Evolutionary conservation across 2,329 filamentous ascomycete species (phyloP).

Genomic region (Fusarium circinatum): DNA sequence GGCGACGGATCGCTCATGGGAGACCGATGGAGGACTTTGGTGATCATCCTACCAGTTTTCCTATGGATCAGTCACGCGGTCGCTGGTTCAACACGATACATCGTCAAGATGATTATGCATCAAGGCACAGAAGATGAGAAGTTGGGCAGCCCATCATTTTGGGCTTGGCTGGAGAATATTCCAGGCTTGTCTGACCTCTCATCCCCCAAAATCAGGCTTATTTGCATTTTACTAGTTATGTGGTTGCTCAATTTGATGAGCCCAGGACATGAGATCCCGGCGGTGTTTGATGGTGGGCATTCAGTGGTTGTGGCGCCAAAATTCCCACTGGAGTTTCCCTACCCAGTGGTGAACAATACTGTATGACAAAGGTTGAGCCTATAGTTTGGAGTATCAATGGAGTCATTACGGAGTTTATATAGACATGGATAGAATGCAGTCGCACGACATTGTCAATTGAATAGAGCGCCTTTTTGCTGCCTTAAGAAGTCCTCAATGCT

Average conservation of each 20-base stretch:
- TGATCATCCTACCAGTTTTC: conserved; percentile 40
- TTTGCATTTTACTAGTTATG: conserved; percentile 19
- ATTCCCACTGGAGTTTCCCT: not conserved
- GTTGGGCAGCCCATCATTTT: accelerated
- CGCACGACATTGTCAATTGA: not conserved
- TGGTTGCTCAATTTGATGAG: conserved; percentile 35
- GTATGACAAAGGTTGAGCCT: accelerated
- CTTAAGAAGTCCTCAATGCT: not conserved
- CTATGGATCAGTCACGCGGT: conserved; percentile 38
- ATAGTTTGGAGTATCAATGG: not conserved
- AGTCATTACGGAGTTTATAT: not conserved
- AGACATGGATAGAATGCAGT: not conserved
- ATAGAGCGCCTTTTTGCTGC: not conserved
- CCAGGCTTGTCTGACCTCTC: not conserved
- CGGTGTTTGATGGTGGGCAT: not conserved
- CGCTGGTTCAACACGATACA: conserved; percentile 28
- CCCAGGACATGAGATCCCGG: not conserved
- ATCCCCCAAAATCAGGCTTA: conserved; percentile 3
- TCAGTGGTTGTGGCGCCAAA: not conserved
- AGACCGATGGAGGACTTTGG: conserved; percentile 43
- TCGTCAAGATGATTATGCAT: conserved; percentile 36
- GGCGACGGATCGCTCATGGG: conserved; percentile 35
- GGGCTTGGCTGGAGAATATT: not conserved
- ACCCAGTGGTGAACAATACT: not conserved
- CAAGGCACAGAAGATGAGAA: conserved; percentile 9